Base-by-base conservation (phyloP, 805 yeast genomes). In the Suhomyces kilbournensis region DNA sequence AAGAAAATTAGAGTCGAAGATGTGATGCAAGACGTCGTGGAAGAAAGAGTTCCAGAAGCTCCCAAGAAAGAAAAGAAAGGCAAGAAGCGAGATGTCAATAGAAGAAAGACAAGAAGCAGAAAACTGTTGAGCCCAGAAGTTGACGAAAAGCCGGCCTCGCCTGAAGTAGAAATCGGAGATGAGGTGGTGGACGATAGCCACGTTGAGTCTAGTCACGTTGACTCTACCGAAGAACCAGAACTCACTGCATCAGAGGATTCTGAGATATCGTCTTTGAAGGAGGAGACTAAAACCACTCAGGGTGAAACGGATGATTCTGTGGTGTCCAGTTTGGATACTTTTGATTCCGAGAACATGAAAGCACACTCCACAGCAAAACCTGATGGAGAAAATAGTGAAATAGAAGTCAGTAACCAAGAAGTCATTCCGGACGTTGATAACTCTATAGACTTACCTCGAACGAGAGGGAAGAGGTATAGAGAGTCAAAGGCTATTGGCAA, bases 61-160 rank as follows among this genome's bases (percentile, higher is more conserved):
- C 38, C 46, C 5, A 44, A 42, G 28, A 42, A 26, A 44, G 34
- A 30, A n/a, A 45, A 5, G 47, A 45, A 4, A 22, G 32, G 20
- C 20, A 45, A 30, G 28, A 30, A 15, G 12, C 32, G 26, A 5
- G 39, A 17, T 28, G 47, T 26, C 32, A 30, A 22, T 19, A 10
- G 26, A 22, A 45, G 47, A 20, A 45, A 32, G 19, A 45, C 47
- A 15, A 17, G 47, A 45, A 45, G 47, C 23, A 30, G 25, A 9
- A 30, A 22, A 5, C 42, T 38, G 42, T 17, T 19, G 20, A 15
- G 20, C 1, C 42, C 42, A 6, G 42, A 38, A 10, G 9, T 17
- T 3, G 23, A 19, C 14, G 42, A 38, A 38, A 38, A 19, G 42
- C 22, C n/a, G 42, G 14, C 42, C 22, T 20, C 45, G 14, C 45